Evolutionary conservation across 73 alveolate species (phyloP).

Genomic region (Symbiodinium pilosum): DNA sequence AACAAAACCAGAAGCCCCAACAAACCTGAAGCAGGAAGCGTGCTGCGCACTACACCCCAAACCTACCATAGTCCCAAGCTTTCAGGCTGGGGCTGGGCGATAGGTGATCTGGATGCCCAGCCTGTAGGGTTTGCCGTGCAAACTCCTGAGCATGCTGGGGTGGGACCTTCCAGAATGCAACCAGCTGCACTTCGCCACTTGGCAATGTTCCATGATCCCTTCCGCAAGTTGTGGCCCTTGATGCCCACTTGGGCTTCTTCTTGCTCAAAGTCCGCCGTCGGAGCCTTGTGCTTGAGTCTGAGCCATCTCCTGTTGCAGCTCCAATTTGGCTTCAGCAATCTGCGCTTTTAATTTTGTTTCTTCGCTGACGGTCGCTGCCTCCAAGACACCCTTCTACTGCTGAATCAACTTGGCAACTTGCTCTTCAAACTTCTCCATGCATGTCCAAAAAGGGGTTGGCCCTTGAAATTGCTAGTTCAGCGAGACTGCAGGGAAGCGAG

Average conservation of each 20-base stretch:
- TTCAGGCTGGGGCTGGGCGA: neutral
- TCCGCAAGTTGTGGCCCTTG: neutral
- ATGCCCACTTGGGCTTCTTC: neutral
- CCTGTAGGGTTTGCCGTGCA: neutral
- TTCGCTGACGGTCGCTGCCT: neutral
- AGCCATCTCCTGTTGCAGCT: neutral
- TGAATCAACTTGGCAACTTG: neutral
- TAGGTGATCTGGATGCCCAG: neutral
- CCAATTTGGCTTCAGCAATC: neutral
- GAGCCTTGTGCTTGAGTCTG: neutral
- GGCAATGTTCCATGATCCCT: neutral
- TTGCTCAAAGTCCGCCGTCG: neutral
- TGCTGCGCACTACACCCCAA: neutral
- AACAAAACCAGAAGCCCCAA: neutral
- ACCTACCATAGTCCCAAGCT: neutral
- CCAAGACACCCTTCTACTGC: neutral
- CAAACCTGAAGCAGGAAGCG: neutral
- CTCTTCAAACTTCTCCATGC: neutral
- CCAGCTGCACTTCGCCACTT: neutral
- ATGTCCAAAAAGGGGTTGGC: neutral
- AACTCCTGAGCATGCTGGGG: neutral
- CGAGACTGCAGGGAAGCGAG: no score
- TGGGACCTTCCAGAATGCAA: neutral
- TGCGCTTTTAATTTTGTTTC: neutral
- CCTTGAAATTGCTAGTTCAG: neutral